phyloP scores from a whole-genome alignment of 495 filamentous ascomycete species.

The Daldinia vernicosa region DNA sequence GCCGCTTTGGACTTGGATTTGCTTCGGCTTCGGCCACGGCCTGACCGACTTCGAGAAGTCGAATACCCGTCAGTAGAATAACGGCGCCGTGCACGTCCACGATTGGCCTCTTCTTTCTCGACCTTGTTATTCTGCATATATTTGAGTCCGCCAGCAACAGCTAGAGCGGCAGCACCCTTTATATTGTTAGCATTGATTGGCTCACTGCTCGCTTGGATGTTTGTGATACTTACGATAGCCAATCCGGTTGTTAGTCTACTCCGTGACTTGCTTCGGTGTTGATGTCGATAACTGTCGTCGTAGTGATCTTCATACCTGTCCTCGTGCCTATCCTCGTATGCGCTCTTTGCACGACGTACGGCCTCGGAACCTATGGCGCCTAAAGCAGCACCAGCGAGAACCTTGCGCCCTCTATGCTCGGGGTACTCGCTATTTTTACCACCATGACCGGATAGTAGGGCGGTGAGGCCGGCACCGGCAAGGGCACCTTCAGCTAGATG shows the following conservation, averaged over 20 bases:
- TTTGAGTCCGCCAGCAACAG: conserved; percentile 78
- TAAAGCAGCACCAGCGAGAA: conserved; percentile 80
- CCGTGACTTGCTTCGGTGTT: conserved; percentile 47
- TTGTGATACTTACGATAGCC: conserved; percentile 66
- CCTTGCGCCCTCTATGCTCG: conserved; percentile 73
- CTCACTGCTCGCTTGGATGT: background rate
- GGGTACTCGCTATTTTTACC: conserved; percentile 66
- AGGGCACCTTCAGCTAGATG: conserved; percentile 89
- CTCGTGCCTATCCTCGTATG: conserved; percentile 71
- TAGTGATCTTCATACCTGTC: conserved; percentile 54
- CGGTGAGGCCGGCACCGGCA: conserved; percentile 79
- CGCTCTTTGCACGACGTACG: conserved; percentile 73
- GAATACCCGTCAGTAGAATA: conserved; percentile 50
- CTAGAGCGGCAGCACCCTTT: conserved; percentile 72
- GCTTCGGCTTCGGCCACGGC: conserved; percentile 53
- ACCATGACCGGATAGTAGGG: conserved; percentile 74
- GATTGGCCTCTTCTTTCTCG: conserved; percentile 68
- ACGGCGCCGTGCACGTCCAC: conserved; percentile 76
- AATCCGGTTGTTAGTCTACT: conserved; percentile 70
- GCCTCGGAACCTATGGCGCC: conserved; percentile 86
- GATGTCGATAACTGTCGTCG: conserved; percentile 43
- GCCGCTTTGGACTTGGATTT: conserved; percentile 77
- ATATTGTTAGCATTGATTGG: conserved; percentile 14
- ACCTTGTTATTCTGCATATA: conserved; percentile 74
- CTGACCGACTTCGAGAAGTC: conserved; percentile 47